Evolutionary conservation across 306 rosid species (phyloP), one percentile per base, ranked within the genome.

Genomic region (Potentilla sterilis): DNA sequence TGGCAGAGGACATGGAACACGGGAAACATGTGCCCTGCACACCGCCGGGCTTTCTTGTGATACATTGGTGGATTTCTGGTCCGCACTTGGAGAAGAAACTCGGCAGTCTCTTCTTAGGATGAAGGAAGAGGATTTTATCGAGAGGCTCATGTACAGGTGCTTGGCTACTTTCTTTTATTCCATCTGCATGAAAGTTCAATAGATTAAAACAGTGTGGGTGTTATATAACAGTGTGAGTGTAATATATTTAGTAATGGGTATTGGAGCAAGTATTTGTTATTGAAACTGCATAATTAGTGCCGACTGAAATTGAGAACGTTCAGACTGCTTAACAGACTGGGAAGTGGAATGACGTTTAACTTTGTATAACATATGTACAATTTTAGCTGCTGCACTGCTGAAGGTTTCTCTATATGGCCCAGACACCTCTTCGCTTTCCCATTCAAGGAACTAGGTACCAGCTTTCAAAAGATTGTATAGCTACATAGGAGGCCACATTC

Each of bases 121-220:
- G 98, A 96, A 96, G 87, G 99, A 96, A 81, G 99, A 96, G 78
- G 99, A 96, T 96, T 96, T 96, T 82, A 96, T 92, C 52, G 97
- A 96, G 88, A 89, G 99, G 83, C 99, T 96, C 76, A 88, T 90
- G 97, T 92, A 81, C 99, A 96, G 99, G 99, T 96, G 85, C 78
- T 83, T 80, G 81, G 82, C 82, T 69, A 82, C 79, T 76, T 79
- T 37, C 46, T 42, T 64, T 59, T 69, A 71, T 77, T 75, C 75
- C 70, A 80, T 72, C 18, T 48, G 48, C 84, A n/a, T 47, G 54
- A 43, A 24, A 69, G 22, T 83, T 87, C 71, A 69, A n/a, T 75
- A 75, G 76, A 14, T 12, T 47, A 73, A 85, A 59, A 70, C 67
- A 68, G 72, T 64, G 78, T 69, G 76, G 61, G 63, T 37, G 40